Evolutionary conservation across 2,329 filamentous ascomycete species (phyloP).

Genomic region (Xylariaceae sp.): DNA sequence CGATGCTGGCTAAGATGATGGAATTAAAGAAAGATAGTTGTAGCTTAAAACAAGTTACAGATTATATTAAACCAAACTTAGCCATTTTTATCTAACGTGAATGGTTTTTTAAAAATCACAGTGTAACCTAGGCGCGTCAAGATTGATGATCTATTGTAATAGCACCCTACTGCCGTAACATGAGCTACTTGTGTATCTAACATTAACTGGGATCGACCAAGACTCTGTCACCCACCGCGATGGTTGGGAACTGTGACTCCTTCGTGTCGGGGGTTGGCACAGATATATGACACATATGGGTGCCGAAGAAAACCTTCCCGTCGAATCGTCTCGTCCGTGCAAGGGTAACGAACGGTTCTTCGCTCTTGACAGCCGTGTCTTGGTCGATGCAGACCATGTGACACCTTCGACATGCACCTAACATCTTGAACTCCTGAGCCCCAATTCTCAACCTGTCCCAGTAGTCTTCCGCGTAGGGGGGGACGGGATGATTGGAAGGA

Average conservation of each 20-base stretch:
- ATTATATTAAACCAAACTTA: too few species aligned
- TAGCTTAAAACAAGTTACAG: too few species aligned
- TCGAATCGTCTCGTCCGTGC: constrained; percentile 79
- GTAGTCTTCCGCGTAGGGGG: constrained; percentile 70
- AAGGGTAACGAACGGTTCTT: constrained; percentile 84
- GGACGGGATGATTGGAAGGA: constrained; percentile 30
- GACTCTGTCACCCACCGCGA: constrained; percentile 45
- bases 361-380: constrained; percentile 65
- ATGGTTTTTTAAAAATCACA: too few species aligned
- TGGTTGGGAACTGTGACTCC: constrained; percentile 37
- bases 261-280: constrained; percentile 14
- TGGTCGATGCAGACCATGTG: constrained; percentile 97
- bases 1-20: too few species aligned
- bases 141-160: too few species aligned
- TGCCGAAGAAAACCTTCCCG: constrained; percentile 84
- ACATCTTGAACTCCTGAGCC: constrained; percentile 57
- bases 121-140: too few species aligned
- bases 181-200: too few species aligned
- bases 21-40: too few species aligned
- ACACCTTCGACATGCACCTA: constrained; percentile 82
- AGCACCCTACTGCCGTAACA: too few species aligned
- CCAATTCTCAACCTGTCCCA: constrained; percentile 70
- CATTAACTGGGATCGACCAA: constrained; percentile 19
- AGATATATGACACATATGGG: constrained; percentile 59
- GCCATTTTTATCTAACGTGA: too few species aligned